Percentiles rank a stretch among this genome's conserved stretches.
These are phyloP conservation scores for Sutorius australiensis DNA, from an alignment of 768 basidiomycete species.

Conservation along the genomic window DNA sequence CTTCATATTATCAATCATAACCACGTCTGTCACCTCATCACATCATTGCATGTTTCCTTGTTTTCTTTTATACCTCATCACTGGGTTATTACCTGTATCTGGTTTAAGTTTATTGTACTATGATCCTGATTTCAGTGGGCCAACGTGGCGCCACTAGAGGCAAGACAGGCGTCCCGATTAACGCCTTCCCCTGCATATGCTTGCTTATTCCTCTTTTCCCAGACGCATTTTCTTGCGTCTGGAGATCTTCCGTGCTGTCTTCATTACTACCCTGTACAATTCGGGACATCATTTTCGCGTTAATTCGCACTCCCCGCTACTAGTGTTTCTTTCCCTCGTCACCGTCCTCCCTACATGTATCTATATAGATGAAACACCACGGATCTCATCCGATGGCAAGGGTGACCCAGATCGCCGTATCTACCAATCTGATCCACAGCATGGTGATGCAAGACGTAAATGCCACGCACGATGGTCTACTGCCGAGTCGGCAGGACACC, in stretches of 20 bases:
- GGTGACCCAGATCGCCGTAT: neutral
- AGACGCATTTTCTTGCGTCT: neutral
- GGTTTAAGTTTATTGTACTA: constrained; percentile 10
- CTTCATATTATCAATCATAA: constrained; percentile 12
- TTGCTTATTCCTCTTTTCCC: neutral
- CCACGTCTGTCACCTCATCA: constrained; percentile 9
- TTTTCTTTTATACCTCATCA: constrained; percentile 8
- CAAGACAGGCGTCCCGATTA: neutral
- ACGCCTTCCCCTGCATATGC: constrained; percentile 1
- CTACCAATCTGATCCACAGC: constrained; percentile 4
- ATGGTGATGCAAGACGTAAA: neutral
- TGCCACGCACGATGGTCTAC: neutral
- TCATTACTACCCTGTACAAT: constrained; percentile 2
- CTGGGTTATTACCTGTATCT: constrained; percentile 6
- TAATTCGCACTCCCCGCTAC: neutral
- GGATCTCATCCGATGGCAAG: constrained; percentile 1
- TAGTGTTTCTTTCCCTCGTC: neutral
- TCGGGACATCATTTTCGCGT: constrained; percentile 11
- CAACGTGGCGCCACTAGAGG: constrained; percentile 7
- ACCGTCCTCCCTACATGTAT: neutral
- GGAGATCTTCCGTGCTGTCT: neutral
- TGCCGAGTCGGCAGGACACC: neutral
- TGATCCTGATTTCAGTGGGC: constrained; percentile 6
- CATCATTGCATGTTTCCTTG: constrained; percentile 14
- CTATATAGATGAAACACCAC: neutral